These are phyloP conservation scores for Yamadazyma philogaea DNA, from an alignment of 805 yeast genomes.

Conservation along the genomic window DNA sequence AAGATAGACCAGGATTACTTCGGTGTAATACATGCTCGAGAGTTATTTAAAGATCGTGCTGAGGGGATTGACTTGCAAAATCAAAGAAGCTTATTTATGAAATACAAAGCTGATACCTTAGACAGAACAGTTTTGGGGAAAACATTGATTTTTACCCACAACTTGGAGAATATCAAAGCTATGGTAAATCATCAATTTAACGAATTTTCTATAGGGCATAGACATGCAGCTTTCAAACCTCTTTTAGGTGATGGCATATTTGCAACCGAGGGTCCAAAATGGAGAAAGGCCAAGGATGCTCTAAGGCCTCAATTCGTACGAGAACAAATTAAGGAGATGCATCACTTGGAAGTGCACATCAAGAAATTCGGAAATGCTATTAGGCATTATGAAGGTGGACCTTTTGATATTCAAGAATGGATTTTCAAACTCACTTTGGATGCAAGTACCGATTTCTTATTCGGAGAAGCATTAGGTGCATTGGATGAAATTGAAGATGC, in stretches of 20 bases:
- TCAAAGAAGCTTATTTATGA: constrained; percentile 9
- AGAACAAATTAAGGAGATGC: constrained; percentile 34
- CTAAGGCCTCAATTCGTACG: constrained; percentile 39
- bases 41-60: constrained; percentile 10
- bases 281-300: constrained; percentile 36
- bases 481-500: constrained; percentile 22
- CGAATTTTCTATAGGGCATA: constrained; percentile 32
- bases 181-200: constrained; percentile 34
- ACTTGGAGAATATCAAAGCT: constrained; percentile 37
- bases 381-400: constrained; percentile 17
- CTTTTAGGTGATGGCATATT: constrained; percentile 38
- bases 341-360: constrained; percentile 30
- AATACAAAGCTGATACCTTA: constrained; percentile 18
- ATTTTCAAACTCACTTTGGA: constrained; percentile 37
- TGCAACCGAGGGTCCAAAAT: constrained; percentile 36
- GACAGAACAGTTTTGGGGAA: constrained; percentile 17
- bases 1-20: constrained; percentile 12
- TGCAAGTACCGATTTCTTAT: constrained; percentile 39
- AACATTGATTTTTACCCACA: constrained; percentile 25
- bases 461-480: constrained; percentile 33
- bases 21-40: constrained; percentile 10
- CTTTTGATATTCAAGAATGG: constrained; percentile 32
- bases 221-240: constrained; percentile 29
- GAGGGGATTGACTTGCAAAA: constrained; percentile 11
- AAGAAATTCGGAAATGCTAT: constrained; percentile 24